Evolutionary conservation across 2,329 filamentous ascomycete genomes (phyloP).

Genomic region (Zalaria sp.): DNA sequence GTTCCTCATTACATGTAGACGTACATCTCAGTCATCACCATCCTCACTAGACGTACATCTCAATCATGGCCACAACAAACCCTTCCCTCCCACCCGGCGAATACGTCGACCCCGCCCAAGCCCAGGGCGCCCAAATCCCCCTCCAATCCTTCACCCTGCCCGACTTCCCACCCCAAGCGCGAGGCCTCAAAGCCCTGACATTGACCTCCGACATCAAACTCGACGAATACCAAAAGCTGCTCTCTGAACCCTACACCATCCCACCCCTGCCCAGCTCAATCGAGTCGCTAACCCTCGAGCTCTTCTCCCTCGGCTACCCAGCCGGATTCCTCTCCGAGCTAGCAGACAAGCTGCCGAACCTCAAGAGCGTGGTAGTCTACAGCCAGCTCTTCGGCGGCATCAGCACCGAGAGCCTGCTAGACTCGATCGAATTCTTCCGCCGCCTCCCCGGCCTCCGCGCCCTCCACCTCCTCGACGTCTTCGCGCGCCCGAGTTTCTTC

Average conservation of each 20-base stretch:
- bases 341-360: slow-evolving; percentile 23
- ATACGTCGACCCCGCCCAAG: slow-evolving; percentile 12
- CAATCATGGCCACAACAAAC: not conserved
- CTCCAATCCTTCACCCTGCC: slow-evolving; percentile 31
- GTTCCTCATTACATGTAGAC: too few species aligned
- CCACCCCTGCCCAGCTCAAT: slow-evolving; percentile 25
- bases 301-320: slow-evolving; percentile 34
- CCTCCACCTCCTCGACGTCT: slow-evolving; percentile 34
- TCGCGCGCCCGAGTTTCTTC: slow-evolving; percentile 28
- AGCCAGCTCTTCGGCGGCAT: slow-evolving; percentile 32
- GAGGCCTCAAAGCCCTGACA: slow-evolving; percentile 29
- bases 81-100: slow-evolving; percentile 3
- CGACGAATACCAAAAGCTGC: slow-evolving; percentile 27
- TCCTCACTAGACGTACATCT: too few species aligned
- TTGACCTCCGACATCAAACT: slow-evolving; percentile 36
- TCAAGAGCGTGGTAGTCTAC: slow-evolving; percentile 31
- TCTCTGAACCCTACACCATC: slow-evolving; percentile 21
- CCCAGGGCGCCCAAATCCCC: slow-evolving; percentile 32
- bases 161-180: slow-evolving; percentile 28
- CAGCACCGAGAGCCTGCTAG: slow-evolving; percentile 20
- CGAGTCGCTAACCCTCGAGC: slow-evolving; percentile 31
- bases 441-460: slow-evolving; percentile 21
- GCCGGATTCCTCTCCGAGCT: slow-evolving; percentile 27
- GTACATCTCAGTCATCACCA: slow-evolving; percentile 39
- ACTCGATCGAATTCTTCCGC: slow-evolving; percentile 28